phyloP scores from a whole-genome alignment of 1,139 yeast species.

The Pichia sp. region DNA sequence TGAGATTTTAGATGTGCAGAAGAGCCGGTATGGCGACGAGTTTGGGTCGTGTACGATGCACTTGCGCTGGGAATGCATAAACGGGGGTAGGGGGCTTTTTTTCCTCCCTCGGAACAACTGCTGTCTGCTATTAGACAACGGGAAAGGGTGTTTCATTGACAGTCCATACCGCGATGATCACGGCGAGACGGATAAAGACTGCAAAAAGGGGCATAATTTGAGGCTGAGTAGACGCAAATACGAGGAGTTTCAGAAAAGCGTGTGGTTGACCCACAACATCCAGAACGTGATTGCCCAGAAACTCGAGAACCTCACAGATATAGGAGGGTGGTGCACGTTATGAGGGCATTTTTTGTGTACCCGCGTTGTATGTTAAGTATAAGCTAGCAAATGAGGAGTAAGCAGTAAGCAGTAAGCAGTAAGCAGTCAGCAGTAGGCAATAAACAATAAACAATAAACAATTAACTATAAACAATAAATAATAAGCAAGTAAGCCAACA shows the following conservation, averaged over 20 bases:
- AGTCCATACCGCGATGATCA: constrained; percentile 85
- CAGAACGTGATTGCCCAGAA: constrained; percentile 75
- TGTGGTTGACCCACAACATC: constrained; percentile 79
- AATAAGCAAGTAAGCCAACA: too few relatives aligned
- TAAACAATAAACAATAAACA: too few relatives aligned
- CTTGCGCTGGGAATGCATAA: constrained; percentile 58
- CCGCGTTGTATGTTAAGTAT: neutral
- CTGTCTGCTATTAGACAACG: constrained; percentile 57
- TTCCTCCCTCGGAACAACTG: constrained; percentile 72
- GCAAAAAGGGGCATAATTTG: constrained; percentile 69
- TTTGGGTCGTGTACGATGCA: constrained; percentile 71
- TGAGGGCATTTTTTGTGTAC: constrained; percentile 30
- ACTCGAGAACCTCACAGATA: constrained; percentile 72
- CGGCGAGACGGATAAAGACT: constrained; percentile 79
- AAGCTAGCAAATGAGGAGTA: too few relatives aligned
- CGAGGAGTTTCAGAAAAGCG: constrained; percentile 56
- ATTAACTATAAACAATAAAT: too few relatives aligned
- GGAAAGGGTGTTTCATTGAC: constrained; percentile 72
- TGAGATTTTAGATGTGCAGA: constrained; percentile 63
- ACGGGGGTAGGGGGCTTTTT: constrained; percentile 65
- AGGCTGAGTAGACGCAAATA: constrained; percentile 62
- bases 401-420: too few relatives aligned
- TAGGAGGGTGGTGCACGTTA: constrained; percentile 95
- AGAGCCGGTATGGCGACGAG: constrained; percentile 44
- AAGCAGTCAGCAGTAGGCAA: too few relatives aligned